Conservation (phyloP, 371 early-diverging fungal genomes). For the Nosema muscidifuracis region DNA sequence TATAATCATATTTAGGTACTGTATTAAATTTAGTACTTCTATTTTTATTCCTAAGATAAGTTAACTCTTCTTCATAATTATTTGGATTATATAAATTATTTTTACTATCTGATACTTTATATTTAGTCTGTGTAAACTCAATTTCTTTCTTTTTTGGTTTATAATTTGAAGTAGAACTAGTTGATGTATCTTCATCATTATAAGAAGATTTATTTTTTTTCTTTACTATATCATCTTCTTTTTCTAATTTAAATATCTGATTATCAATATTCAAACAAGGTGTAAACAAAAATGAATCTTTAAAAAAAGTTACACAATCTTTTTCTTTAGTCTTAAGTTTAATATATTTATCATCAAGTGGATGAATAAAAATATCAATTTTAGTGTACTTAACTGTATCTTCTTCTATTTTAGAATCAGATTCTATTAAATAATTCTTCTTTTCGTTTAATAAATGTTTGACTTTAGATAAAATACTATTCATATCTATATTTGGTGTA, state of each 20-base stretch:
- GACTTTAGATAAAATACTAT: not conserved
- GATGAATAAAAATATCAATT: conserved; percentile 6
- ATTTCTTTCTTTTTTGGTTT: no score
- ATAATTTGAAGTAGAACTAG: no score
- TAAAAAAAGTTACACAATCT: conserved; percentile 47
- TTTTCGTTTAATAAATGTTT: conserved; percentile 5
- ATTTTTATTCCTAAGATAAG: no score
- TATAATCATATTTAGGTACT: no score
- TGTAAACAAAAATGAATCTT: conserved; percentile 45
- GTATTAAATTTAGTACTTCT: no score
- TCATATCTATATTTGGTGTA: not conserved
- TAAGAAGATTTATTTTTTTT: not conserved
- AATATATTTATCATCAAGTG: conserved; percentile 16
- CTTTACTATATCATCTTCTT: conserved; percentile 33
- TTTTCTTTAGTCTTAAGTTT: conserved; percentile 25
- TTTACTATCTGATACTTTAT: no score
- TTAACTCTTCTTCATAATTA: no score
- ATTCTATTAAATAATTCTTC: conserved; percentile 21
- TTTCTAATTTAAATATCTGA: conserved; percentile 43
- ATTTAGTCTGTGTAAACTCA: no score
- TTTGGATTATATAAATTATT: no score
- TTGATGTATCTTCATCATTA: no score
- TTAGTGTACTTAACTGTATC: conserved; percentile 13
- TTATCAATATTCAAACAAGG: conserved; percentile 26
- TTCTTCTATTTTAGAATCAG: conserved; percentile 43